phyloP scores from a whole-genome alignment of 345 rosid genomes.

The Citrus cavaleriei region DNA sequence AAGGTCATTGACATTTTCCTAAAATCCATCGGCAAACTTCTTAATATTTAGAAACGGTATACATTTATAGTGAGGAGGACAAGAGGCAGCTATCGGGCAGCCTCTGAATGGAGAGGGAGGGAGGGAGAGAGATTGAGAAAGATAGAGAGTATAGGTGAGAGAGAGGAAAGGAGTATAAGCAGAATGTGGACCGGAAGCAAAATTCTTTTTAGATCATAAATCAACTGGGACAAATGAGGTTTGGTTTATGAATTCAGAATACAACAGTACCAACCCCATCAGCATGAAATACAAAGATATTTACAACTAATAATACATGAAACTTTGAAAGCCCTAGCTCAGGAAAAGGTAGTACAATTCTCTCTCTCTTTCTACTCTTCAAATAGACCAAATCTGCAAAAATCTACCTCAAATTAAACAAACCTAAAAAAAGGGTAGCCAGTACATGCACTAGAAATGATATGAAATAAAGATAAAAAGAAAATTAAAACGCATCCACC shows the following conservation, averaged over 20 bases:
- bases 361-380: conserved; percentile 15
- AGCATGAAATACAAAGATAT: conserved; percentile 25
- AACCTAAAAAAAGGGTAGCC: conserved; percentile 10
- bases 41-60: not conserved
- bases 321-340: not conserved
- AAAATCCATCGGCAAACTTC: not conserved
- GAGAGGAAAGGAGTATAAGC: not conserved
- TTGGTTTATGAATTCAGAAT: not conserved
- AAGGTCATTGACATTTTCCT: not conserved
- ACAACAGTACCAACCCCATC: conserved; percentile 1
- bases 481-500: conserved; percentile 18
- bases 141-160: not conserved
- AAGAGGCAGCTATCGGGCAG: not conserved
- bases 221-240: not conserved
- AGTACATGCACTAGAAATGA: conserved; percentile 6
- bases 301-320: conserved; percentile 19
- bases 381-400: conserved; percentile 20
- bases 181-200: not conserved
- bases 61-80: not conserved
- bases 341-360: not conserved
- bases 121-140: not conserved
- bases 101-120: not conserved
- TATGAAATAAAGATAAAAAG: not conserved
- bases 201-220: not conserved
- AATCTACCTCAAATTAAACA: conserved; percentile 8